These are phyloP conservation scores for Gleditsia sinensis DNA, from an alignment of 306 rosid genomes.

Conservation along the genomic window DNA sequence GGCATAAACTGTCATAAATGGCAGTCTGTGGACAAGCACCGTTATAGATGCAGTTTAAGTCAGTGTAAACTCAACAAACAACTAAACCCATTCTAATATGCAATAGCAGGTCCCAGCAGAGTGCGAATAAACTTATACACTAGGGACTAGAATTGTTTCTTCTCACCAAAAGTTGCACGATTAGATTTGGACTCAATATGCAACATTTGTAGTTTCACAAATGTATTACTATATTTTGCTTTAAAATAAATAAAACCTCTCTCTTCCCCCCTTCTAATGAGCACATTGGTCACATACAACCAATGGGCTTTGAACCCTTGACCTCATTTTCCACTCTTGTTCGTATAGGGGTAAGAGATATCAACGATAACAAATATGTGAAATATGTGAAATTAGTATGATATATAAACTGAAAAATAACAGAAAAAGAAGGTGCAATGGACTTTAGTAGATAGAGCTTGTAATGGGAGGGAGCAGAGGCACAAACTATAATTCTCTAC, in stretches of 20 bases:
- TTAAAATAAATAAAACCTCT: neutral
- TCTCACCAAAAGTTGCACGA: neutral
- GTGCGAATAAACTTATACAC: neutral
- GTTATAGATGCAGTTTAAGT: neutral
- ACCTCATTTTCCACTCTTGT: neutral
- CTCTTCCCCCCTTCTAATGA: neutral
- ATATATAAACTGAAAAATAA: neutral
- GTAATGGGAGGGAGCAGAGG: constrained; percentile 9
- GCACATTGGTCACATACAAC: neutral
- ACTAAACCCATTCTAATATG: neutral
- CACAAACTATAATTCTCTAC: neutral
- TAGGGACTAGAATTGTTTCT: neutral
- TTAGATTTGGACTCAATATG: neutral
- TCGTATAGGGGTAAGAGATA: neutral
- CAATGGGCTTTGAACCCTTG: neutral
- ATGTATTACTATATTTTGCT: neutral
- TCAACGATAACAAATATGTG: neutral
- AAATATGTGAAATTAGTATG: no score
- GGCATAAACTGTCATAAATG: neutral
- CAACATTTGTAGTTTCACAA: neutral
- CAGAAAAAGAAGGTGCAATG: neutral
- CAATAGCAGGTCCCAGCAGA: neutral
- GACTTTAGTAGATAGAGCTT: neutral
- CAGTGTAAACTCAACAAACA: neutral
- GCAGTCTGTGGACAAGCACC: neutral